Base-by-base conservation (phyloP, 129 eudicot species). In the Gnaphalium uliginosum region DNA sequence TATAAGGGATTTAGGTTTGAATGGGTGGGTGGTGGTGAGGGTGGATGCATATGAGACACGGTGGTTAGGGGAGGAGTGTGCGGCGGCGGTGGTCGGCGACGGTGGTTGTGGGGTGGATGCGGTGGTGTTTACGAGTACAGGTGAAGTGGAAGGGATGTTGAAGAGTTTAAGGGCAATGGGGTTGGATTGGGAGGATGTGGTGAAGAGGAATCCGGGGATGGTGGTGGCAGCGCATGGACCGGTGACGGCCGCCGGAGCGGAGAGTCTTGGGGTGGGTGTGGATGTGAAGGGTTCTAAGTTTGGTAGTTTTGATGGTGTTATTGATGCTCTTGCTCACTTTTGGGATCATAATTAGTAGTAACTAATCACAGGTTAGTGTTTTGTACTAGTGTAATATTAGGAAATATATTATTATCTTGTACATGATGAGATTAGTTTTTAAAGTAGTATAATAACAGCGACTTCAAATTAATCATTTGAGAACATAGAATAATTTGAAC, bases 211-310 rank as follows among this genome's bases (percentile, higher is more conserved):
- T 65, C 91, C 96, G 18, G 69, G 74, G 80, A 59, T 93, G 86
- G 85, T 93, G 69, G 95, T 79, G 69, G 98, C 96, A 24, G 95
- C 90, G 39, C 98, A 93, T 64, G 98, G 98, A 33, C 98, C 98
- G 26, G 96, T 93, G 15, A 93, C 96, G 69, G 96, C 96, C 26
- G 87, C 86, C 35, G 98, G 98, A 66, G 95, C 92, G 8, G 92
- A 90, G 83, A 82, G 86, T 32, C 77, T 90, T 72, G 93, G 98
- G 15, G 96, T 93, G 65, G 68, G 73, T 6, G 83, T 88, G 30
- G 87, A 93, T 83, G 91, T 93, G 73, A 96, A 90, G 56, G 82
- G 98, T 61, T 57, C 78, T 4, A 80, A 77, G 80, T 93, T 88
- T 83, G 87, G 83, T 76, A 88, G 96, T 62, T 93, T 93, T 74